Base-by-base conservation (phyloP, 2,329 filamentous ascomycete species). In the Chaetomium olivaceum region DNA sequence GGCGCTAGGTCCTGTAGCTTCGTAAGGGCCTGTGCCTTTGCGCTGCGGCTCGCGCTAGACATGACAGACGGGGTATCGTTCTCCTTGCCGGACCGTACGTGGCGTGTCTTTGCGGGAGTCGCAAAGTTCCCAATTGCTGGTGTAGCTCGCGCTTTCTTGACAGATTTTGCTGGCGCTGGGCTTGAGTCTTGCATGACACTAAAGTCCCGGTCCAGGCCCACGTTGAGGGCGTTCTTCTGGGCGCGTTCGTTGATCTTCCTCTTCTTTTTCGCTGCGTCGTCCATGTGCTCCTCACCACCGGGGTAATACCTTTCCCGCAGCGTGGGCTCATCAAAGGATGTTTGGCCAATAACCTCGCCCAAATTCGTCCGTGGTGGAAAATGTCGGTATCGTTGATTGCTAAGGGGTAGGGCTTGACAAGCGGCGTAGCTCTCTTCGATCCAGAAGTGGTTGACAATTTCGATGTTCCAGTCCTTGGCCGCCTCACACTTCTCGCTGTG, bases 351-450 rank as follows among this genome's bases (percentile, higher is more conserved):
- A 62, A 98, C 87, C 77, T 98, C 95, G 60, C 93, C 91, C 6
- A 99, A 83, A 75, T 99, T 98, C 2, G 94, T 98, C 64, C 93
- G 86, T 12, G 85, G 84, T 19, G 95, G 95, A 71, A 98, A 99
- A 74, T 93, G 89, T 0, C 86, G 92, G 75, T 96, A 99, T 68
- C 90, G 89, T 9, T 85, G 82, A 60, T 91, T 86, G 4, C 90
- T 90, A 25, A 93, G 80, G 0, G 87, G 86, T 75, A 92, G 90
- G 65, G 90, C 81, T 73, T 91, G 85, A 80, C 93, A 97, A 75
- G 91, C 92, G 1, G 94, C 92, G 74, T 98, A 99, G 77, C 93
- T 96, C 74, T 99, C 95, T 77, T 99, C 95, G 55, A 99, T 85
- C 95, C 95, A 99, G 0, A 99, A 83, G 75, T 99, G 95, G 76